A percentile compares a stretch with the other conserved stretches of the same genome.
phyloP scores from a whole-genome alignment of 495 filamentous ascomycete genomes.

The Podospora pseudoanserina region DNA sequence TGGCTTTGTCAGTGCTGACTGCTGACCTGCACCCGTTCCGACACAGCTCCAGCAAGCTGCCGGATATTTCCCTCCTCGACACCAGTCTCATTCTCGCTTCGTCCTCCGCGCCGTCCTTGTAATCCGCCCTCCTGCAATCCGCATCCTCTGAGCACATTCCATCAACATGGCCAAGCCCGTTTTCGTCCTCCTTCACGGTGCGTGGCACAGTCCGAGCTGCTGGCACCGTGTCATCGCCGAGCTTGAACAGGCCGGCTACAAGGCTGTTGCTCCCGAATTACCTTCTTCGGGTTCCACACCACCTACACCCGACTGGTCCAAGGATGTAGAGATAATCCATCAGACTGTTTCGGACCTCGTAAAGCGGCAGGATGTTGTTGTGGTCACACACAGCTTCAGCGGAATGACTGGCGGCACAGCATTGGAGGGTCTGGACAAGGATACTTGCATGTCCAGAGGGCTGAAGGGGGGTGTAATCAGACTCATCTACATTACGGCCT shows the following conservation, averaged over 20 bases:
- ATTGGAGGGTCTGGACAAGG: not conserved
- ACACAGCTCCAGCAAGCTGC: not conserved
- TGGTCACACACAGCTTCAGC: not conserved
- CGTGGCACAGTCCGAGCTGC: not conserved
- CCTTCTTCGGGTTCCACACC: not conserved
- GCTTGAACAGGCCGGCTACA: not conserved
- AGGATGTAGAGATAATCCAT: not conserved
- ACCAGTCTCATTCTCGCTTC: not conserved
- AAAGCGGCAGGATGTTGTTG: not conserved
- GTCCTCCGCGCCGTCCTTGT: not conserved
- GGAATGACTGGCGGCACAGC: not conserved
- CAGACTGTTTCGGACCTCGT: not conserved
- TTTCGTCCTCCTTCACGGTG: not conserved
- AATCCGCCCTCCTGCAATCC: not conserved
- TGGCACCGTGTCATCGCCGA: not conserved
- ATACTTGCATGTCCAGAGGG: not conserved
- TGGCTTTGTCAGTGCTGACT: not conserved
- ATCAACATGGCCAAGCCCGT: not conserved
- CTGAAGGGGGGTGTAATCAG: not conserved
- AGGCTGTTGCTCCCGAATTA: not conserved
- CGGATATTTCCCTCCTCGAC: not conserved
- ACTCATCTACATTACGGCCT: not conserved
- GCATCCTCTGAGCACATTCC: not conserved
- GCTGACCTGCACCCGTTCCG: not conserved
- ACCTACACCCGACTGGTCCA: not conserved